Evolutionary conservation across 2,329 filamentous ascomycete genomes (phyloP), one percentile per base, ranked within the genome.

Genomic region (Fusarium camptoceras): DNA sequence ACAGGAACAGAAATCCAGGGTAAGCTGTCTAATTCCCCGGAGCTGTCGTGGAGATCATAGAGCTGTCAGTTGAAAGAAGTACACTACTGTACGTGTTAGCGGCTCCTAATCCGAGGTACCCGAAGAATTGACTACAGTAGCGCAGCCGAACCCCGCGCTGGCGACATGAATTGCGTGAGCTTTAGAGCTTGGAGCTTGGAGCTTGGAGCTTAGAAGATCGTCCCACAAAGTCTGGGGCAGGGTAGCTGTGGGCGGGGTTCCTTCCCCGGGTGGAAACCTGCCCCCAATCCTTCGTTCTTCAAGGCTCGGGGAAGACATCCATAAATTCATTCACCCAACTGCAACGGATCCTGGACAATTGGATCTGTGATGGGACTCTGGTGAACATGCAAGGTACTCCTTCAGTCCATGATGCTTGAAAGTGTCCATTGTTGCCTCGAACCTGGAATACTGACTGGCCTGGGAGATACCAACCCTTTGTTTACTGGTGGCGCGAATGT

Each of bases 101-200:
- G 44, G 66, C 31, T 39, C 28, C 66, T 70, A 67, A 53, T 28
- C 46, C 50, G 56, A 65, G 46, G 50, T 60, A 61, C 59, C 59
- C 46, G 56, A 59, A 16, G 18, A 53, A 42, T 37, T n/a, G 24
- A 53, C 31, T 53, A 53, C 34, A 54, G 56, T 73, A 70, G 71
- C 59, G 71, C 63, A 59, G 54, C 59, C 51, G 60, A 69, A 75
- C 72, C 73, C 73, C 73, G 73, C 73, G 73, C 60, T 73, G 65
- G 54, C 59, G 48, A 48, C 42, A 20, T 31, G 31, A 34, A 48
- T 37, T 60, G 59, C 34, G 24, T 60, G 25, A 39, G 44, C 55
- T 50, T 37, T 22, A 37, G 34, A 37, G 34, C 34, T 37, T 37
- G 18, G 18, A 37, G 34, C 34, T n/a, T 37, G 18, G 10, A n/a